Conservation (phyloP, 352 stramenopile species). For the Phytophthora crassamura region DNA sequence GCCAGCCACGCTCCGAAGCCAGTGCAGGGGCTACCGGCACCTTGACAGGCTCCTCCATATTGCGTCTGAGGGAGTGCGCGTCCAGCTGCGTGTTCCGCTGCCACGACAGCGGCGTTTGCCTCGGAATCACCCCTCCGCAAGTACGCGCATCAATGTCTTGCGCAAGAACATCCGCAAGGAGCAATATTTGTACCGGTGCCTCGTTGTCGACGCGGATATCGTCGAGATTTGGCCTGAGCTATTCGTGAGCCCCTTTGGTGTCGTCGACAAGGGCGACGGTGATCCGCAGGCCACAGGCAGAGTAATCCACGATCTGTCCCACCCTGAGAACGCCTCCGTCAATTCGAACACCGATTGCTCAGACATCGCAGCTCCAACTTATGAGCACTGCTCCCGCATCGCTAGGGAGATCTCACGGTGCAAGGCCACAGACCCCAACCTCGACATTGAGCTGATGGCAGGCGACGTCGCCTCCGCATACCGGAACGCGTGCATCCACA, state of each 20-base stretch:
- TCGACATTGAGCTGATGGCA: not conserved
- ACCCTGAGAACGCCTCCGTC: conserved; percentile 11
- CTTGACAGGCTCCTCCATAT: no score
- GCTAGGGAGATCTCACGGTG: not conserved
- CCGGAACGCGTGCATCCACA: no score
- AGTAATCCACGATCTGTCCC: conserved; percentile 27
- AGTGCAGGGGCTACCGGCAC: not conserved
- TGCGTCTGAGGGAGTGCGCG: no score
- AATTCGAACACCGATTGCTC: conserved; percentile 8
- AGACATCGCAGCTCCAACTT: no score
- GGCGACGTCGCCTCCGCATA: not conserved
- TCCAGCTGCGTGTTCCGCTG: not conserved
- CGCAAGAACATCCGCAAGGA: conserved; percentile 10
- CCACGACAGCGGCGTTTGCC: not conserved
- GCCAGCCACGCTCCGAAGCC: not conserved
- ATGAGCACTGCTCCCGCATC: no score
- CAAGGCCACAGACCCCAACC: not conserved
- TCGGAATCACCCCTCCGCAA: not conserved
- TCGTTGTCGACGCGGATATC: conserved; percentile 7
- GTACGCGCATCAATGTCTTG: not conserved
- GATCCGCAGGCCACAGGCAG: not conserved
- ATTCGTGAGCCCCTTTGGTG: conserved; percentile 16
- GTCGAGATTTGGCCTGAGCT: conserved; percentile 8
- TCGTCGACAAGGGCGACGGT: conserved; percentile 19
- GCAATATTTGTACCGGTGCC: not conserved